Base-by-base conservation (phyloP, 2,329 filamentous ascomycete species). In the Aureobasidium sp. region DNA sequence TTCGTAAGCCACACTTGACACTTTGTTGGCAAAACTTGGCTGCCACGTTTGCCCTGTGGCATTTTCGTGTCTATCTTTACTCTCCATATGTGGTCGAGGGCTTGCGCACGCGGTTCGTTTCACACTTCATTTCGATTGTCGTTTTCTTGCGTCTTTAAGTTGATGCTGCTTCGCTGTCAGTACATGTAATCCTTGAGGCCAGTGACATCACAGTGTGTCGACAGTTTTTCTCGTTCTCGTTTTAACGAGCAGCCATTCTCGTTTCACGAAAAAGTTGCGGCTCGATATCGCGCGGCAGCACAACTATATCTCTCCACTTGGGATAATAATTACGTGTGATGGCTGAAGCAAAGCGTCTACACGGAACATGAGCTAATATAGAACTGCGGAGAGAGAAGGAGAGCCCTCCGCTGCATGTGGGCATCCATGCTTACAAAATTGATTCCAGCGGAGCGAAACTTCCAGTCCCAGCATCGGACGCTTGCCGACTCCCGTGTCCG, bases 11-110 rank as follows among this genome's bases (percentile, higher is more conserved):
- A 44, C 53, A 44, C 29, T 27, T 34, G 32, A 9, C 32, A 34
- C 32, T 34, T 37, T 43, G 53, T 57, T 57, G 53, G 53, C 53
- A 57, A n/a, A 39, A 57, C 53, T 57, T 57, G 53, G 53, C 53
- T 20, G 53, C 53, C 53, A 57, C 53, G 41, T 46, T 57, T 57
- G 39, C 53, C 8, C 4, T 46, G 53, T 48, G 55, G 32, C 17
- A 37, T 48, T 34, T n/a, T 36, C 20, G 7, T 32, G 29, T 36
- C 53, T 57, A 57, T 57, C 53, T 47, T 59, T 59, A 43, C 24
- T 17, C 41, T 26, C n/a, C 41, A 27, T 48, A 32, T 15, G 24
- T 46, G 39, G 53, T 34, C 15, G 53, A 26, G 20, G 8, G 20
- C 20, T 37, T 48, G 34, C 32, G 43, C 43, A 48, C 55, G 43